Conservation (phyloP, 768 basidiomycete genomes). For the Asterophora lycoperdoides region DNA sequence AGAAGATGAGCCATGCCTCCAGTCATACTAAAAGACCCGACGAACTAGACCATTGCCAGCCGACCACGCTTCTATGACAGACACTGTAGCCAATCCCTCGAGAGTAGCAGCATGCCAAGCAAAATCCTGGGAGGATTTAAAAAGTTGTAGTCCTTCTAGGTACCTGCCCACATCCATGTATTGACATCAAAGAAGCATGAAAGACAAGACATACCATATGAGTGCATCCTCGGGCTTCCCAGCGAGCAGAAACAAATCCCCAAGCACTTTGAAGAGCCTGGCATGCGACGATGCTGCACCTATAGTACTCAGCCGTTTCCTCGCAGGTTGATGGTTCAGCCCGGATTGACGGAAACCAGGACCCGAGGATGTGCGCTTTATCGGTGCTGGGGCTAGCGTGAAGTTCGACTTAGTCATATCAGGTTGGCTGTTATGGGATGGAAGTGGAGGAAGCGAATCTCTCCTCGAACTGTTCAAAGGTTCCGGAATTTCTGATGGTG, state of each 20-base stretch:
- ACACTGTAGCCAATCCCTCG: constrained; percentile 79
- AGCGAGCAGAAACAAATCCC: constrained; percentile 82
- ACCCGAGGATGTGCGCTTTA: constrained; percentile 56
- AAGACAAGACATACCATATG: constrained; percentile 54
- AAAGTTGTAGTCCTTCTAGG: constrained; percentile 75
- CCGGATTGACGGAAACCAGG: constrained; percentile 50
- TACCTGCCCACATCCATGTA: constrained; percentile 51
- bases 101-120: constrained; percentile 88
- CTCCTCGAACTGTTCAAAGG: constrained; percentile 45
- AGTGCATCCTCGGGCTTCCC: constrained; percentile 82
- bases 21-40: constrained; percentile 20
- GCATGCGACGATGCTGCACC: constrained; percentile 78
- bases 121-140: constrained; percentile 69
- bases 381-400: constrained; percentile 34
- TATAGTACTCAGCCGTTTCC: constrained; percentile 61
- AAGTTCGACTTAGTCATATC: constrained; percentile 43
- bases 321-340: constrained; percentile 41
- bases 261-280: constrained; percentile 81
- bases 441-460: constrained; percentile 42
- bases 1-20: constrained; percentile 7
- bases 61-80: constrained; percentile 83
- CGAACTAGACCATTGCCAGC: constrained; percentile 67
- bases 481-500: constrained; percentile 55
- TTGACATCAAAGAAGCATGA: background rate
- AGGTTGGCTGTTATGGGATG: constrained; percentile 52